These are phyloP conservation scores for Plantago major DNA, from an alignment of 257 asterid species.

Conservation along the genomic window DNA sequence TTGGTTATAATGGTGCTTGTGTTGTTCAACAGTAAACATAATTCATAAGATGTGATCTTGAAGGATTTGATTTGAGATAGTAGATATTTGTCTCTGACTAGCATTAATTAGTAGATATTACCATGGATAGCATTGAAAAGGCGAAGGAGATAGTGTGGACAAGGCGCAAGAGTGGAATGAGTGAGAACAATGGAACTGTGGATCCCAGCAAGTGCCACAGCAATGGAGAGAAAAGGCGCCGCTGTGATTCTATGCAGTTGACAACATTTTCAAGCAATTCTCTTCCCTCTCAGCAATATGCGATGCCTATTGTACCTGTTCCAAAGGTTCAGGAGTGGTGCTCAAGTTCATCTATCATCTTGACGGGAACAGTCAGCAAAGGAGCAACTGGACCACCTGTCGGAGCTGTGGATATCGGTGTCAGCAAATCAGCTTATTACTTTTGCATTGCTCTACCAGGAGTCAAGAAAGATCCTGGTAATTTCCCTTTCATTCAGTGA, in stretches of 20 bases:
- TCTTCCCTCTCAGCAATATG: constrained; percentile 27
- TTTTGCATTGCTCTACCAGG: constrained; percentile 89
- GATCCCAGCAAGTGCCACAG: constrained; percentile 23
- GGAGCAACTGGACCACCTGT: constrained; percentile 61
- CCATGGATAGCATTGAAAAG: constrained; percentile 38
- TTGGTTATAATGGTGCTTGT: no score
- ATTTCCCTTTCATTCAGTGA: constrained; percentile 5
- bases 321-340: constrained; percentile 38
- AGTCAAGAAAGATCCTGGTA: constrained; percentile 84
- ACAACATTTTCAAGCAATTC: constrained; percentile 18
- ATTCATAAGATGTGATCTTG: no score
- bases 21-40: no score
- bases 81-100: no score
- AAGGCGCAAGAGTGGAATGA: constrained; percentile 26
- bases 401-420: constrained; percentile 72
- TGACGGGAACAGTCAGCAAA: constrained; percentile 60
- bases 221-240: constrained; percentile 22
- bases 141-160: constrained; percentile 38
- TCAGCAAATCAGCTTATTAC: constrained; percentile 56
- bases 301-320: constrained; percentile 55
- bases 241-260: constrained; percentile 28
- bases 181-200: constrained; percentile 17
- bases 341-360: constrained; percentile 32
- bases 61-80: no score
- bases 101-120: neutral